Conservation (phyloP, 441 rosid genomes). For the Iberis amara region DNA sequence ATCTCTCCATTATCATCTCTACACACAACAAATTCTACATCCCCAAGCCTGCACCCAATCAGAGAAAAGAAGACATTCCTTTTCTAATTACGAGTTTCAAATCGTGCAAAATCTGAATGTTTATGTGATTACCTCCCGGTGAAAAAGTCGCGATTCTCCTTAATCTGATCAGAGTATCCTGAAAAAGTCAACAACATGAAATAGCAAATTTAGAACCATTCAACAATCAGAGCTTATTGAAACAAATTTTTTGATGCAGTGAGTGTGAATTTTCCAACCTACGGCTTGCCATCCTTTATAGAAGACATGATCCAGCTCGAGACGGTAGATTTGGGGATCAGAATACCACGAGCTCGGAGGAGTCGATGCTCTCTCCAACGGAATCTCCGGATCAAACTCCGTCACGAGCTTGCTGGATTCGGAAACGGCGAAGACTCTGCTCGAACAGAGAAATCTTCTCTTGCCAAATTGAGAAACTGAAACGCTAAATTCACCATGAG, state of each 20-base stretch:
- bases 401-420: slow-evolving; percentile 29
- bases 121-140: slow-evolving; percentile 50
- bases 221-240: slow-evolving; percentile 13
- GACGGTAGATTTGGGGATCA: slow-evolving; percentile 43
- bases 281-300: slow-evolving; percentile 81
- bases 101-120: too few relatives aligned
- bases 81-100: too few relatives aligned
- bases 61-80: too few relatives aligned
- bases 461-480: slow-evolving; percentile 11
- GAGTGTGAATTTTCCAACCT: slow-evolving; percentile 34
- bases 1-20: slow-evolving; percentile 60
- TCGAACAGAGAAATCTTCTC: slow-evolving; percentile 13
- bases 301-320: slow-evolving; percentile 66
- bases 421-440: slow-evolving; percentile 22
- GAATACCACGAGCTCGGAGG: slow-evolving; percentile 88
- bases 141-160: slow-evolving; percentile 54
- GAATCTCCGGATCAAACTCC: slow-evolving; percentile 56
- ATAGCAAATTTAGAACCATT: neutral
- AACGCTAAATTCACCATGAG: neutral
- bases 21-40: slow-evolving; percentile 69
- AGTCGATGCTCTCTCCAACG: slow-evolving; percentile 62
- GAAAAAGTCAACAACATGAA: slow-evolving; percentile 17
- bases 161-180: slow-evolving; percentile 69
- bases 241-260: neutral
- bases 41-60: slow-evolving; percentile 54